These are phyloP conservation scores for Avena insularis DNA, from an alignment of 176 grass and related monocot genomes.

Conservation along the genomic window DNA sequence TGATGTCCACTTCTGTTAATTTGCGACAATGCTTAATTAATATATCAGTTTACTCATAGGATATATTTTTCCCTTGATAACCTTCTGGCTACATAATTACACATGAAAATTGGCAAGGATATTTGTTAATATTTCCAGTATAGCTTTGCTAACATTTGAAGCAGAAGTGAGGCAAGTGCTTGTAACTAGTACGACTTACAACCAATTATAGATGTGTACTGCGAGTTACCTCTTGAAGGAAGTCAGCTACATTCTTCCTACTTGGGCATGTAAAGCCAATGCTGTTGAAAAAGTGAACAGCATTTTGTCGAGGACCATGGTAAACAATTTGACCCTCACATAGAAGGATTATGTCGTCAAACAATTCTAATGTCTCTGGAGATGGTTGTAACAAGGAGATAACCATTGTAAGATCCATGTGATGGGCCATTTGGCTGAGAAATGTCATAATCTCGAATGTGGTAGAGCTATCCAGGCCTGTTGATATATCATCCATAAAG, in stretches of 20 bases:
- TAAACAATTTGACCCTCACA: too few species aligned
- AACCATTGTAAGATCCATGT: too few species aligned
- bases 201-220: not conserved
- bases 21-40: not conserved
- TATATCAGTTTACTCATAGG: not conserved
- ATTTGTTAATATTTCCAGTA: not conserved
- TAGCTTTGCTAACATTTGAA: not conserved
- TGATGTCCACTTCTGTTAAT: not conserved
- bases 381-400: too few species aligned
- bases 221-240: constrained; percentile 89
- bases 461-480: constrained; percentile 90
- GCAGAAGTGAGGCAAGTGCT: not conserved
- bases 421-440: constrained; percentile 66
- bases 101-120: not conserved
- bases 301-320: too few species aligned
- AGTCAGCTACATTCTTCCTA: constrained; percentile 85
- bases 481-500: constrained; percentile 97
- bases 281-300: too few species aligned
- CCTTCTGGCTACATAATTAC: not conserved
- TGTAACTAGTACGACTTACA: not conserved
- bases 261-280: constrained; percentile 82
- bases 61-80: not conserved
- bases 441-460: constrained; percentile 88
- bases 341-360: too few species aligned
- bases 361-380: too few species aligned